Base-by-base conservation (phyloP, 1,139 yeast genomes). In the Pichia sp. region DNA sequence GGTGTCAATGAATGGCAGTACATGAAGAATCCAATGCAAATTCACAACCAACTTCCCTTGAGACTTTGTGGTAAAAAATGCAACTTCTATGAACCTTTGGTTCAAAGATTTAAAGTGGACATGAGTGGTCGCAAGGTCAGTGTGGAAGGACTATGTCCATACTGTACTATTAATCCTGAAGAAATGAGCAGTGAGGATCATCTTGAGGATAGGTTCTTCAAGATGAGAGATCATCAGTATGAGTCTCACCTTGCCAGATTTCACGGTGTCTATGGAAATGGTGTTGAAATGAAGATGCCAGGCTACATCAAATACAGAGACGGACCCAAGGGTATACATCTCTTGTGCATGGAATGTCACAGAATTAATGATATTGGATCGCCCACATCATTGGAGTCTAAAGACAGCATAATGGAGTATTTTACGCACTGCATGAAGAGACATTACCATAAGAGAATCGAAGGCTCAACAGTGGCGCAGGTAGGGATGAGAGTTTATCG, bases 221-320 rank as follows among this genome's bases (percentile, higher is more conserved):
- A 48, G n/a, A 31, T 52, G 32, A 49, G 44, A 34, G 46, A 48
- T 5, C 49, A 51, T 5, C 45, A 45, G 15, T 56, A 55, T 29
- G 42, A 52, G 15, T 57, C 54, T 27, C 60, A 56, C 38, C 46
- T 56, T 29, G 47, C 53, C 2, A 50, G 47, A 27, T 44, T 45
- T 15, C 60, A 56, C 33, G 59, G 59, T 3, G 53, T 54, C 3
- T 53, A 49, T 40, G 47, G 53, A 6, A 44, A 48, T 13, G 60
- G 60, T 4, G 30, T 37, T 29, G 52, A 48, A 32, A 45, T 53
- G 55, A 44, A 47, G 12, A 55, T 54, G 2, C 38, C 35, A 7
- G 29, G 34, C 4, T 37, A 50, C 11, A 26, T 28, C 3, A 48
- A 50, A 8, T 15, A 39, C 24, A 44, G 29, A 9, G 20, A 18